Percentiles rank a stretch among this genome's conserved stretches.
Conservation (phyloP, 2,329 filamentous ascomycete genomes). For the Exserohilum rostratum region DNA sequence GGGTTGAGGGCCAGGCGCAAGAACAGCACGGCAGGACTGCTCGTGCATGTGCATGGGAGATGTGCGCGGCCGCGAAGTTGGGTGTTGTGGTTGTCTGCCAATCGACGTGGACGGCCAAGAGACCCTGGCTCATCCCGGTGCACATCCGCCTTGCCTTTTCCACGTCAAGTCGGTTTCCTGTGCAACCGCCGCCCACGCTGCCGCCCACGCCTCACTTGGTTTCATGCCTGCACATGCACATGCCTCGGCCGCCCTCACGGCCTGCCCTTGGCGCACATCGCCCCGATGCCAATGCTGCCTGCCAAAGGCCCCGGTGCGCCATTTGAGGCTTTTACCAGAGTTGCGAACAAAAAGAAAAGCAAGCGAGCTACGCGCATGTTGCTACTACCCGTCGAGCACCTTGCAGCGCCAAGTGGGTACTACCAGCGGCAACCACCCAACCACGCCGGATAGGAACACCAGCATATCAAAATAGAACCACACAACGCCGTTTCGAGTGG, state of each 20-base stretch:
- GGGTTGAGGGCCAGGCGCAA: slow-evolving; percentile 18
- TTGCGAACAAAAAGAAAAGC: background rate
- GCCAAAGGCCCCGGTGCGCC: too few species aligned
- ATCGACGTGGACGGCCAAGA: slow-evolving; percentile 19
- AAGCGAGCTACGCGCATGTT: background rate
- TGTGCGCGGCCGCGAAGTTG: slow-evolving; percentile 24
- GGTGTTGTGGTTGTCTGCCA: slow-evolving; percentile 14
- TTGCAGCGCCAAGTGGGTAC: background rate
- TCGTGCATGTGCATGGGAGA: slow-evolving; percentile 29
- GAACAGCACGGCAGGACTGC: slow-evolving; percentile 29
- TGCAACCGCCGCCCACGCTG: slow-evolving; percentile 19
- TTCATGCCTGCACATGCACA: background rate
- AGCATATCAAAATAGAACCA: background rate
- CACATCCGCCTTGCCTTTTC: slow-evolving; percentile 15
- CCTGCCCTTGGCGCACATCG: too few species aligned
- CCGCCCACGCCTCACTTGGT: slow-evolving; percentile 8
- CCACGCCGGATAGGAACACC: background rate
- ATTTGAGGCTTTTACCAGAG: too few species aligned
- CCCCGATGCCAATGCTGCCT: too few species aligned
- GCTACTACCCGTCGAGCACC: too few species aligned
- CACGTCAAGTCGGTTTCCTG: slow-evolving; percentile 18
- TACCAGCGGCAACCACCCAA: background rate
- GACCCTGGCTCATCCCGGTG: slow-evolving; percentile 19
- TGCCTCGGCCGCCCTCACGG: too few species aligned
- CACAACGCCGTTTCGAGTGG: slow-evolving; percentile 18